Conservation (phyloP, 2,329 filamentous ascomycete species). For the Penicillium corylophilum region DNA sequence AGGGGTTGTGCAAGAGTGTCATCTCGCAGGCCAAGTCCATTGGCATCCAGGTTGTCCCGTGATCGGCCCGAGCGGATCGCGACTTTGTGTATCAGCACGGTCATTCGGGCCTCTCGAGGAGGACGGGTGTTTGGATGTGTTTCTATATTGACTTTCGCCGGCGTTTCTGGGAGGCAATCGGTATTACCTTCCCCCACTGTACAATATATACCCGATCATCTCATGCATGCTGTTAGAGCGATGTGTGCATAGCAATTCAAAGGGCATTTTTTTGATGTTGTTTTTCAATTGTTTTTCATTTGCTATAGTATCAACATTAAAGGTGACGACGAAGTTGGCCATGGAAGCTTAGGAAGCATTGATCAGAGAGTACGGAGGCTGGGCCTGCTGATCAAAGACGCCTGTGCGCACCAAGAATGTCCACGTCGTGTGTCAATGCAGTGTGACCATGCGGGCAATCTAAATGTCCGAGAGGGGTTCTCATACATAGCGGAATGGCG, state of each 20-base stretch:
- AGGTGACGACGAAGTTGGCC: neutral
- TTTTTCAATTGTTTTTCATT: no score
- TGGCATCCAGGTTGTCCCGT: slow-evolving; percentile 70
- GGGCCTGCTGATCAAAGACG: neutral
- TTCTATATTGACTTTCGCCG: slow-evolving; percentile 10
- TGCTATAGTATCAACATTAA: neutral
- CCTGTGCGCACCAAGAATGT: neutral
- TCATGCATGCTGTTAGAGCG: slow-evolving; percentile 27
- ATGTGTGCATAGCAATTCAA: slow-evolving; percentile 17
- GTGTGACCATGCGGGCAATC: neutral
- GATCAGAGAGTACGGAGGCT: neutral
- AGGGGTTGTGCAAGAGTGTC: slow-evolving; percentile 70
- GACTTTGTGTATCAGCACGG: slow-evolving; percentile 5
- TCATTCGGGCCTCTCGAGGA: neutral
- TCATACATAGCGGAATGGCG: neutral
- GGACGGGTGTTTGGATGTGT: slow-evolving; percentile 5
- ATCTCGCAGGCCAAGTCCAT: slow-evolving; percentile 75
- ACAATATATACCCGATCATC: slow-evolving; percentile 25
- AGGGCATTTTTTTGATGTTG: slow-evolving; percentile 5
- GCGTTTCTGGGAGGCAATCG: slow-evolving; percentile 23
- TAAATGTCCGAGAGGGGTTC: neutral
- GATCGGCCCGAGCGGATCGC: slow-evolving; percentile 5
- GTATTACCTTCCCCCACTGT: slow-evolving; percentile 13
- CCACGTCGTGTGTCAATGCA: neutral
- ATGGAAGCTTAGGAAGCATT: neutral